Evolutionary conservation across 176 grass and related monocot species (phyloP), one percentile per base, ranked within the genome.

Genomic region (Paspalum vaginatum): DNA sequence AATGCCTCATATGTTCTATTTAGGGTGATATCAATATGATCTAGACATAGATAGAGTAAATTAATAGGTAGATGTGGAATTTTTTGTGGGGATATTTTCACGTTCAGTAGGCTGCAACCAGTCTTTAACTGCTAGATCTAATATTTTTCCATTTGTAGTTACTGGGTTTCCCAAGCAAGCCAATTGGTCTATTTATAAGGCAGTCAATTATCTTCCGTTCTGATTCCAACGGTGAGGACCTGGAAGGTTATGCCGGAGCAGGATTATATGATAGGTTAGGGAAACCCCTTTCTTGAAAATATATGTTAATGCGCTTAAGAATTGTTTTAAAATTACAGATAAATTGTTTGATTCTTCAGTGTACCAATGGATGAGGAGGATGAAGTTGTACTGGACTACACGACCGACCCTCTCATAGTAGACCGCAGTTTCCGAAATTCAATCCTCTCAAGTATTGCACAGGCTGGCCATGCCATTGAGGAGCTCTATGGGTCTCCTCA

Each of bases 241-340:
- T 99, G 68, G 96, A 99, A 93, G 92, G 92, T 74, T 99, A 99
- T 51, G 96, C 96, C 72, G 96, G 96, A 77, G 96, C 96, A 64
- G 96, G 96, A 56, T 87, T 99, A 25, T 99, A 99, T 56, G 96
- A 99, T 66, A 99, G 96, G 96, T 99, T 61, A 69, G 56, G 40
- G 65, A 26, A 65, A 81, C 20, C 50, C 64, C 24, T 66, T 67
- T 65, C 17, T 67, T 69, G n/a, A 63, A 71, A 32, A 58, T 5
- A 2, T 42, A 47, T 32, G 20, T 63, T 48, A 15, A 89, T 20
- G 38, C 65, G 13, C 9, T 73, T 70, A 50, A 78, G 49, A 39
- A 11, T 70, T 56, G 7, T 24, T 58, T 76, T 76, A 25, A 42
- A 26, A 39, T 52, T 43, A 62, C 58, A 71, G 20, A 49, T 88